Conservation (phyloP, 2,329 filamentous ascomycete species). For the Endothia cerciana region DNA sequence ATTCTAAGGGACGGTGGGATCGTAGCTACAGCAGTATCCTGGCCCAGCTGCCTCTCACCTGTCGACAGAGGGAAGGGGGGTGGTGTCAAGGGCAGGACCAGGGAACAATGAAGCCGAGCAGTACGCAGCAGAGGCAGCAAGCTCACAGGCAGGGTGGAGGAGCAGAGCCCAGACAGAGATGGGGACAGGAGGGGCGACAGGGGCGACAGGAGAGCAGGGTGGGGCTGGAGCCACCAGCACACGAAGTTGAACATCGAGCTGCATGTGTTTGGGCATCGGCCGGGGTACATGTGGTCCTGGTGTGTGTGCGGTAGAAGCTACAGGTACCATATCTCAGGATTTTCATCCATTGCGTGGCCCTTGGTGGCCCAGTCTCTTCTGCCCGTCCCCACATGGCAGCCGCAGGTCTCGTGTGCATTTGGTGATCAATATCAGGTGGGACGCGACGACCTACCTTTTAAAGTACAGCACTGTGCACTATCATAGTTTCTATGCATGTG, state of each 20-base stretch:
- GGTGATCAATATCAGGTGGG: no score
- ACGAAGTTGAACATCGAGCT: background rate
- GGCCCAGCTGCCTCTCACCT: no score
- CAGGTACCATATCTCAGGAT: background rate
- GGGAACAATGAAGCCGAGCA: background rate
- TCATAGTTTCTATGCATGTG: no score
- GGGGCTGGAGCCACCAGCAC: slow-evolving; percentile 2
- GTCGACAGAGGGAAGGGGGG: no score
- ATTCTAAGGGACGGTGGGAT: no score
- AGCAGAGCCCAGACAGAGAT: slow-evolving; percentile 1
- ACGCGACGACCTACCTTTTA: no score
- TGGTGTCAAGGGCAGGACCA: no score
- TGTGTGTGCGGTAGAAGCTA: background rate
- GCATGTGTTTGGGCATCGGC: slow-evolving; percentile 8
- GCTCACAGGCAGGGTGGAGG: background rate
- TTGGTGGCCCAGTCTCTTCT: slow-evolving; percentile 3
- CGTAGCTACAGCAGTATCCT: no score
- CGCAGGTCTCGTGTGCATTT: background rate
- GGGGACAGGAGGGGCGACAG: slow-evolving; percentile 8
- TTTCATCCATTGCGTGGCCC: slow-evolving; percentile 12
- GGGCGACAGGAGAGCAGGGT: background rate
- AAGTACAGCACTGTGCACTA: no score
- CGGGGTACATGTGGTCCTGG: background rate
- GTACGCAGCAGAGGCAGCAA: background rate
- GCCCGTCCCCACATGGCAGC: slow-evolving; percentile 3